Evolutionary conservation across 1,139 yeast species (phyloP), one percentile per base, ranked within the genome.

Genomic region (Hyphopichia fennica): DNA sequence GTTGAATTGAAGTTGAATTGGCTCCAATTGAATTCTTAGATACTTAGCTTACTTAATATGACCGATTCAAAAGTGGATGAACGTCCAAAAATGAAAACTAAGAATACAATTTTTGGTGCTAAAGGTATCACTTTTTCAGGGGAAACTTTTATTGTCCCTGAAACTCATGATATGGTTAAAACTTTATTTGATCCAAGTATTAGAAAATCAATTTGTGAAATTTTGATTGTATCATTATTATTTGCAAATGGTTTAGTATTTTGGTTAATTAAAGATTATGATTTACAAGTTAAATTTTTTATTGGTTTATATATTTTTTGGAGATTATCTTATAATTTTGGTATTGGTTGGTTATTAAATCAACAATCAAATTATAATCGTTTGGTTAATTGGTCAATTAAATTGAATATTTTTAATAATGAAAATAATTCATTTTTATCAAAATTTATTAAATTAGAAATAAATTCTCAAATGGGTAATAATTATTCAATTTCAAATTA

Each of bases 91-190:
- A 35, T 35, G 37, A 28, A 6, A 8, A 18, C 37, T 2, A 47
- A 52, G 13, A 56, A 57, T 42, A 57, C 62, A 6, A 57, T 58
- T 16, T 43, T 55, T 5, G 69, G 67, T 4, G 67, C 70, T 4
- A 67, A 62, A 39, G 84, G 83, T 1, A 71, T 75, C 44, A 77
- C 82, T 25, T 69, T 75, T 44, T 56, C 65, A 13, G 79, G 78
- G 4, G 71, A 63, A 35, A 69, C 74, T 13, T 87, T 87, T 52
- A 61, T 65, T 16, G 93, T 87, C 6, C 96, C 96, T 2, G 79
- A 79, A 51, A 88, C 96, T 20, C 87, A 84, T 55, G 96, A 88
- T 58, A 87, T 88, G 95, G 87, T 88, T 28, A 75, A 89, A 50
- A 84, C 95, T 1, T 67, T 88, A 40, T 82, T 88, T 53, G 95